Base-by-base conservation (phyloP, 192 early-diverging fungal genomes). In the Pilaira anomala region DNA sequence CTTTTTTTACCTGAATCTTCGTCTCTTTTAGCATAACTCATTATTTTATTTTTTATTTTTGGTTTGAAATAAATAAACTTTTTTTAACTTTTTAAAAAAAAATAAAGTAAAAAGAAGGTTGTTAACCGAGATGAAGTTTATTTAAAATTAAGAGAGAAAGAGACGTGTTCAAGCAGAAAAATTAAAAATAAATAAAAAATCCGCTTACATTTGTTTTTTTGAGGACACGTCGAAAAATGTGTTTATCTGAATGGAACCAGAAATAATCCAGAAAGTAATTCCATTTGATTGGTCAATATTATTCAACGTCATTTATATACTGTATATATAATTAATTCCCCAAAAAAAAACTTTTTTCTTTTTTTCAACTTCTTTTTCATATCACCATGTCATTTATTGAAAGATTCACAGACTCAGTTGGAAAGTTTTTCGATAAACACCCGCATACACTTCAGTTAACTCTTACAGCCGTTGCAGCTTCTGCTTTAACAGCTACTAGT, bases 381-480 rank as follows among this genome's bases (percentile, higher is more conserved):
- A 19, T 3, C 46, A 19, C 25, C 29, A 62, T 49, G 19, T 18
- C 28, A 30, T 49, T 26, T 16, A 46, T 29, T 28, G 45, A 62
- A 22, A 45, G 46, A 29, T 48, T 48, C 18, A 25, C 18, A 19
- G 48, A 52, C 14, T 22, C 48, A 6, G 33, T 51, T 7, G 24
- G 30, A 21, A 19, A 51, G 12, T 28, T 30, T 0, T n/a, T 53
- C 8, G 48, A 63, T 2, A 48, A 39, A 14, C 62, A 63, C 7
- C 41, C 48, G 13, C 39, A 39, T 12, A 53, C 48, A 3, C 25
- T 52, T 1, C 75, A 76, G 28, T 57, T 77, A 1, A 73, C 78
- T 1, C 45, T 78, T 0, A 84, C 85, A 3, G 86, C 87, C 2
- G 62, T 83, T n/a, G 81, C 85, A 1, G 84, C 87, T 14, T 88